Base-by-base conservation (phyloP, 305 asterid genomes). In the Rubia peregrina region DNA sequence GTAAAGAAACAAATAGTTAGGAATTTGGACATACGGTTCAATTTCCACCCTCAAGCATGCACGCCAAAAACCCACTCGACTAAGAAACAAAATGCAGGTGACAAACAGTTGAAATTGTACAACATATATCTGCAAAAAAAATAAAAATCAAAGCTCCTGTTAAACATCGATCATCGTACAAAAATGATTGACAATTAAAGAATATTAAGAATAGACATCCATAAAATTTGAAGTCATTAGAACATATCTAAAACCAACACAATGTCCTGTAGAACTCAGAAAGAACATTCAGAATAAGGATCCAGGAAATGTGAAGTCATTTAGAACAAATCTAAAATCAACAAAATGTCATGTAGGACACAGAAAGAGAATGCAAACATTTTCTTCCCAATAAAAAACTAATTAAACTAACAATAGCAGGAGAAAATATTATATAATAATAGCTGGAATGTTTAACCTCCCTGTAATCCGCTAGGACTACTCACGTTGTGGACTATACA, bases 1-100 rank as follows among this genome's bases (percentile, higher is more conserved):
- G 26, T 46, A 74, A 53, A 68, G 46, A 33, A 74, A 59, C 70
- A 56, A 67, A 80, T 41, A 63, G 69, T 42, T 64, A 44, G 68
- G 70, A 55, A 75, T 65, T 65, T 41, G 48, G 72, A 57, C 21
- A 40, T 92, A 92, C 98, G 95, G 74, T 74, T 59, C 78, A 70
- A 86, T 76, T 75, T 87, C 90, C 14, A 88, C 91, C 83, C 98
- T 80, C 97, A 88, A 75, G 87, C 98, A 90, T 60, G 97, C 97
- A 77, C 96, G 84, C 67, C 97, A 90, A 78, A 91, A 92, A 36
- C 98, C 98, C 77, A 90, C 98, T 77, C 97, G 85, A 75, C 97
- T 93, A 44, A 93, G 92, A 81, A 93, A 93, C 77, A 93, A 83
- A 70, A 88, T 76, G 74, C 97, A 89, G 76, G 98, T 89, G 76